Evolutionary conservation across 768 basidiomycete species (phyloP), one percentile per base, ranked within the genome.

Genomic region (Xerocomus potaroensis): DNA sequence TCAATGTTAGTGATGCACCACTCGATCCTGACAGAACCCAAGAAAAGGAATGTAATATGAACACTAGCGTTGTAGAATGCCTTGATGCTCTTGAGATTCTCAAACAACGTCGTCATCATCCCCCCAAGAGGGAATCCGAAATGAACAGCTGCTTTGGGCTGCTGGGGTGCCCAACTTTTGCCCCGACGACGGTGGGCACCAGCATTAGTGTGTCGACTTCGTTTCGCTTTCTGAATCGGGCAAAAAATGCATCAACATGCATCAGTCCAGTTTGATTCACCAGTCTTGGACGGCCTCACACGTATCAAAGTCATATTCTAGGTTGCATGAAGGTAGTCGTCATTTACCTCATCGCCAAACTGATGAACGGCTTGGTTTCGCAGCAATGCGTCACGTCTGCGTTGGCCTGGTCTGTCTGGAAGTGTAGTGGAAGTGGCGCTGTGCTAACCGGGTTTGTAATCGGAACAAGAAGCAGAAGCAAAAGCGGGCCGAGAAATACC

Each of bases 281-380:
- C 79, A 83, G 59, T 81, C 78, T 45, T 79, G 77, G 19, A 76
- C 80, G 35, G 67, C 69, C 48, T 83, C 79, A n/a, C n/a, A n/a
- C n/a, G n/a, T n/a, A n/a, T n/a, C n/a, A n/a, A n/a, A n/a, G n/a
- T n/a, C n/a, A n/a, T n/a, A n/a, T n/a, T n/a, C n/a, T n/a, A n/a
- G n/a, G n/a, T n/a, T n/a, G n/a, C n/a, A n/a, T n/a, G n/a, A n/a
- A n/a, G n/a, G n/a, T n/a, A n/a, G n/a, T n/a, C n/a, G n/a, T n/a
- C n/a, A n/a, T n/a, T n/a, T n/a, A n/a, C n/a, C n/a, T n/a, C n/a
- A n/a, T n/a, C n/a, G n/a, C n/a, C n/a, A n/a, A n/a, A n/a, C n/a
- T n/a, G n/a, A n/a, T n/a, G n/a, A n/a, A n/a, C n/a, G n/a, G n/a
- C n/a, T n/a, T n/a, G n/a, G n/a, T n/a, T n/a, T n/a, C n/a, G n/a